phyloP scores from a whole-genome alignment of 176 grass and related monocot species.

The Zea luxurians region DNA sequence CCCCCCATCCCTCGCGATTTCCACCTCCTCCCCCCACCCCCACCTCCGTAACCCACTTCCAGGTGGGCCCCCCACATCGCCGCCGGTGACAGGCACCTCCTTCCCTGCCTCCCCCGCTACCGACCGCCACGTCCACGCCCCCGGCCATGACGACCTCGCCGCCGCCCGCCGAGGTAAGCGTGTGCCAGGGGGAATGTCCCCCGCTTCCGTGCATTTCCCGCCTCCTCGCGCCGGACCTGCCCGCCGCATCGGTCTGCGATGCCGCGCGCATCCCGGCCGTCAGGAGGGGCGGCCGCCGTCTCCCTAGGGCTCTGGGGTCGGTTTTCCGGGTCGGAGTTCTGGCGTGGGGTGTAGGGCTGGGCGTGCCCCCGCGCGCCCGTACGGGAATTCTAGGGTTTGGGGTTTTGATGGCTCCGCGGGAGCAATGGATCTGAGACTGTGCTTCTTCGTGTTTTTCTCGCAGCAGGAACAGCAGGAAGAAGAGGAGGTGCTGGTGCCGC shows the following conservation, averaged over 20 bases:
- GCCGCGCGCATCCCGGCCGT: background rate
- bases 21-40: conserved; percentile 21
- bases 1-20: conserved; percentile 48
- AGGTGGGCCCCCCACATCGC: conserved; percentile 45
- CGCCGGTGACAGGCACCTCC: conserved; percentile 29
- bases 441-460: conserved; percentile 8
- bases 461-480: conserved; percentile 55
- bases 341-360: conserved; percentile 1
- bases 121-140: background rate
- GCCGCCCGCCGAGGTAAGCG: conserved; percentile 62
- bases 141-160: conserved; percentile 61
- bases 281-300: background rate
- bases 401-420: conserved; percentile 46
- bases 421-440: conserved; percentile 59
- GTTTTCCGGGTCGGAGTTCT: conserved; percentile 24
- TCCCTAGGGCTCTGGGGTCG: conserved; percentile 34
- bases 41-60: conserved; percentile 36
- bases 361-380: background rate
- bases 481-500: conserved; percentile 79
- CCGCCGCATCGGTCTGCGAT: conserved; percentile 8
- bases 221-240: background rate
- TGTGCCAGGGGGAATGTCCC: background rate
- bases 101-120: background rate
- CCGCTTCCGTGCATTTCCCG: background rate
- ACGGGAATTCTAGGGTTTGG: conserved; percentile 62